These are phyloP conservation scores for Ogataea paraovalis DNA, from an alignment of 805 yeast species.

Conservation along the genomic window DNA sequence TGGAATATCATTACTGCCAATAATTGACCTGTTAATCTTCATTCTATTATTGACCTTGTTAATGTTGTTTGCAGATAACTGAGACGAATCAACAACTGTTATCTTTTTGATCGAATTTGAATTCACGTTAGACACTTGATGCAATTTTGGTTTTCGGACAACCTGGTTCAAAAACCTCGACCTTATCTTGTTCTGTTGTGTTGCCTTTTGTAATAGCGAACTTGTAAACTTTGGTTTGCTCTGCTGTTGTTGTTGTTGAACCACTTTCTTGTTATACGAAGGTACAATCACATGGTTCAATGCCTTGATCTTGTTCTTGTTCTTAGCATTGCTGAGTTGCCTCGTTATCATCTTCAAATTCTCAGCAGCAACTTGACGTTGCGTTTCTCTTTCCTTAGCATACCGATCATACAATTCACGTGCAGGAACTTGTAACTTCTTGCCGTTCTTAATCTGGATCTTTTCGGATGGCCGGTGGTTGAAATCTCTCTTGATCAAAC, in stretches of 20 bases:
- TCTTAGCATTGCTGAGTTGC: slow-evolving; percentile 36
- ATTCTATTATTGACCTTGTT: background rate
- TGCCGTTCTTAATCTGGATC: slow-evolving; percentile 14
- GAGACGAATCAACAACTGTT: slow-evolving; percentile 11
- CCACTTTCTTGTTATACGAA: slow-evolving; percentile 7
- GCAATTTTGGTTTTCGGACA: slow-evolving; percentile 5
- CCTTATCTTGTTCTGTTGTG: slow-evolving; percentile 24
- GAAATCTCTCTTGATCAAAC: slow-evolving; percentile 44
- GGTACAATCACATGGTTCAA: slow-evolving; percentile 26
- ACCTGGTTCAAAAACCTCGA: slow-evolving; percentile 19
- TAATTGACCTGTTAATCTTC: background rate
- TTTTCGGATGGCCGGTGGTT: slow-evolving; percentile 37
- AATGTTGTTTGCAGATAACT: slow-evolving; percentile 4
- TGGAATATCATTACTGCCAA: background rate
- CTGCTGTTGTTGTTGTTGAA: slow-evolving; percentile 4
- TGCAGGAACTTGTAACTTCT: slow-evolving; percentile 29
- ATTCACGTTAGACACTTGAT: slow-evolving; percentile 4
- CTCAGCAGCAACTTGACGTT: slow-evolving; percentile 41
- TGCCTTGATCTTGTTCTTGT: slow-evolving; percentile 37
- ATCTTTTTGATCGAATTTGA: slow-evolving; percentile 11
- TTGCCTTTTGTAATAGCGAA: slow-evolving; percentile 29
- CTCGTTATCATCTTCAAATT: slow-evolving; percentile 41
- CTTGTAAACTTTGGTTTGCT: slow-evolving; percentile 21
- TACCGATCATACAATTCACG: slow-evolving; percentile 38
- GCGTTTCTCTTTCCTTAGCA: slow-evolving; percentile 37